A percentile compares a stretch with the other conserved stretches of the same genome.
These are phyloP conservation scores for Boletus bicolor DNA, from an alignment of 768 basidiomycete species.

Conservation along the genomic window DNA sequence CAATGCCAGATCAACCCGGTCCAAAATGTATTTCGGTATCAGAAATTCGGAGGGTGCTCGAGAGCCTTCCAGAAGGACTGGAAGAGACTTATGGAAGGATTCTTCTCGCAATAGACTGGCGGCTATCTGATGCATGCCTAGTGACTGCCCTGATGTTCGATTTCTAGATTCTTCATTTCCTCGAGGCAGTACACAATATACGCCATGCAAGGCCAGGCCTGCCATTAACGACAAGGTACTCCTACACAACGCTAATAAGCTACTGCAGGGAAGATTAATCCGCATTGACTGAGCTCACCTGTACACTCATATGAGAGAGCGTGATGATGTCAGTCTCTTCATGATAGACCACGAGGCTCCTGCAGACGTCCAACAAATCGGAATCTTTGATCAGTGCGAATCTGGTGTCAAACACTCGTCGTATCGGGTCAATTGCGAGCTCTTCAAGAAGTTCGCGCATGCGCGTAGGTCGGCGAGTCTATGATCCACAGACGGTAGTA, in stretches of 20 bases:
- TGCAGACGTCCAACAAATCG: neutral
- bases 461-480: neutral
- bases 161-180: too few relatives aligned
- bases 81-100: slow-evolving; percentile 22
- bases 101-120: slow-evolving; percentile 1
- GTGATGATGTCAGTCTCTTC: slow-evolving; percentile 2
- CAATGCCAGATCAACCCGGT: too few relatives aligned
- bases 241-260: too few relatives aligned
- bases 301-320: neutral
- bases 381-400: neutral
- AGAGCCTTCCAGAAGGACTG: neutral
- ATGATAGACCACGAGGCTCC: slow-evolving; percentile 6
- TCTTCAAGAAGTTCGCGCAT: slow-evolving; percentile 3
- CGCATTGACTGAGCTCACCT: neutral
- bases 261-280: too few relatives aligned
- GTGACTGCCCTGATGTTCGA: neutral
- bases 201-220: too few relatives aligned
- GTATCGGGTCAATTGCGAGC: neutral
- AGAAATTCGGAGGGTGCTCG: neutral
- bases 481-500: too few relatives aligned
- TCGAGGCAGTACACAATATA: too few relatives aligned
- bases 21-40: neutral
- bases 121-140: neutral
- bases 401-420: neutral
- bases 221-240: too few relatives aligned